Evolutionary conservation across 345 rosid species (phyloP).

Genomic region (Kandelia obovata): DNA sequence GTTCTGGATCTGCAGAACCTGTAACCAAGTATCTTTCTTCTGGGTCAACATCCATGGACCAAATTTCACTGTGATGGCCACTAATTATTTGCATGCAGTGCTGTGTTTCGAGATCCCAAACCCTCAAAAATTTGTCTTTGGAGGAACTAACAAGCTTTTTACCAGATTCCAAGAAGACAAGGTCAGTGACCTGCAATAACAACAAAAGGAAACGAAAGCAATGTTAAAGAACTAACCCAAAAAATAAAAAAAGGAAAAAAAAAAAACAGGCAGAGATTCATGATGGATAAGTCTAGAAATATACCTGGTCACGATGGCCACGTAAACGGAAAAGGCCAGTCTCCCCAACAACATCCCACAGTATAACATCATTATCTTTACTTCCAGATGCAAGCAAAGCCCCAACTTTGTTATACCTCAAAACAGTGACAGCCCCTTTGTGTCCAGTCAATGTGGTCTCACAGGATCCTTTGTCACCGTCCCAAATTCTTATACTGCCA

Average conservation of each 20-base stretch:
- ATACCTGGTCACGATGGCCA: conserved; percentile 95
- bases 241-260: background rate
- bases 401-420: conserved; percentile 62
- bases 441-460: conserved; percentile 78
- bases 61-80: conserved; percentile 95
- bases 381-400: conserved; percentile 90
- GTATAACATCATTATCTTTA: conserved; percentile 82
- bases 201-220: background rate
- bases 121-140: conserved; percentile 91
- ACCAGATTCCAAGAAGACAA: conserved; percentile 80
- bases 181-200: conserved; percentile 71
- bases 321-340: conserved; percentile 73
- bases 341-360: conserved; percentile 96
- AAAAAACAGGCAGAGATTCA: background rate
- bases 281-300: background rate
- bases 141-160: conserved; percentile 89
- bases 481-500: conserved; percentile 92
- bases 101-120: conserved; percentile 97
- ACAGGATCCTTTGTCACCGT: conserved; percentile 68
- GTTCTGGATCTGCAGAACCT: conserved; percentile 88
- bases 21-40: conserved; percentile 76
- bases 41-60: conserved; percentile 87
- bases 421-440: conserved; percentile 78
- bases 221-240: no score
- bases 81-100: conserved; percentile 89